A percentile compares a stretch with the other conserved stretches of the same genome.
phyloP scores from a whole-genome alignment of 2,329 filamentous ascomycete species.

The Botrytis deweyae region DNA sequence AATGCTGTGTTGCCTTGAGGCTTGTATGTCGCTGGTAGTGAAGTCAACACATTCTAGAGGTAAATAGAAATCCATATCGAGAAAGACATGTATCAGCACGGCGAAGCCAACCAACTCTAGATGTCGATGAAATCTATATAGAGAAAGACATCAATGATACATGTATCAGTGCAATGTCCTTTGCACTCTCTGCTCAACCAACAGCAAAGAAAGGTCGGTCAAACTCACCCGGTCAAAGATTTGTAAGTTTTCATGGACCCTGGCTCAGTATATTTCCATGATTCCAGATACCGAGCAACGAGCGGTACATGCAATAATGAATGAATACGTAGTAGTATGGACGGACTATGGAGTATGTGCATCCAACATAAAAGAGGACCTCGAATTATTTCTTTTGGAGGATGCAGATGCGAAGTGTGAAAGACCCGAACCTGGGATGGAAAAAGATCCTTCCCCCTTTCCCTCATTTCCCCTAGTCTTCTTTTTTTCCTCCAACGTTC shows the following conservation, averaged over 20 bases:
- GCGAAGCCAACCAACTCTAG: background rate
- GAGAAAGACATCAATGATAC: constrained; percentile 1
- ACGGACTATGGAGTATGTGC: background rate
- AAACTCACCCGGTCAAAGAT: background rate
- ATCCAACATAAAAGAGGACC: background rate
- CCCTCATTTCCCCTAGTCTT: background rate
- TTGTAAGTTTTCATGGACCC: background rate
- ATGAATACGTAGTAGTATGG: background rate
- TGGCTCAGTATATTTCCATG: background rate
- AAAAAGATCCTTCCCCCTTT: background rate
- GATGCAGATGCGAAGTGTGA: background rate
- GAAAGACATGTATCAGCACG: background rate
- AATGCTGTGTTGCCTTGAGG: background rate
- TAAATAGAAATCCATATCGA: background rate
- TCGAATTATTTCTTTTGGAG: background rate
- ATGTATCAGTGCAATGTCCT: background rate
- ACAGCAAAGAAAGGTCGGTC: constrained; percentile 2
- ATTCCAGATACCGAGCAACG: background rate
- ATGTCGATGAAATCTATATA: background rate
- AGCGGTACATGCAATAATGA: background rate
- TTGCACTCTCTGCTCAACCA: background rate
- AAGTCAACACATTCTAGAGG: background rate
- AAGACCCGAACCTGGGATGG: constrained; percentile 4
- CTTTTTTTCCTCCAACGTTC: background rate
- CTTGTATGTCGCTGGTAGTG: background rate